Base-by-base conservation (phyloP, 108 stramenopile genomes). In the Aurantiochytrium sp. region DNA sequence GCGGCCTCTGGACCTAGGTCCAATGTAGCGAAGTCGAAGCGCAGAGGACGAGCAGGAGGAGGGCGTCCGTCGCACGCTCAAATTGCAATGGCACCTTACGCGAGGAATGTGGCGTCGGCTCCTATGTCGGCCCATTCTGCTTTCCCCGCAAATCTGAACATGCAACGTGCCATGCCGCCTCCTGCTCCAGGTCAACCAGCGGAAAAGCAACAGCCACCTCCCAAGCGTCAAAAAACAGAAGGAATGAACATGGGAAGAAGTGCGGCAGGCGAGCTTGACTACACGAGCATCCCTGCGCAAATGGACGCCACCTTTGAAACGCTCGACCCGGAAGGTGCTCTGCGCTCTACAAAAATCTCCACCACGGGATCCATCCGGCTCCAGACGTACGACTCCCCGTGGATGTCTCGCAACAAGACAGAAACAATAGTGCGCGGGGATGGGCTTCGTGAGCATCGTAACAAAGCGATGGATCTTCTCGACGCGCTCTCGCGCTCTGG, bases 381-480 rank as follows among this genome's bases (percentile, higher is more conserved):
- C 8, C 21, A 69, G 64, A 35, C 64, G 25, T 69, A 69, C 18
- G 64, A 69, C 64, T 69, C 64, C 0, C 64, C 64, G 25, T 69
- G 64, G 64, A 69, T 69, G 64, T 35, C 64, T 6, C 64, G 64
- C 5, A 95, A 95, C 95, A 88, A 72, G 14, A 19, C 87, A 5
- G 43, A 64, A 14, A 88, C 89, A 87, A 88, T n/a, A 59, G 58
- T 95, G 57, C 58, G 72, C 51, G n/a, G 60, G 18, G 91, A 91
- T 21, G 94, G 90, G n/a, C 59, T 91, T 12, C 90, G 92, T 28
- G 73, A 16, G 19, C 95, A 95, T 83, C 94, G 88, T 25, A 93
- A 94, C 88, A 95, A 95, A 64, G 97, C 97, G 14, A 94, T 96
- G 72, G 97, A 97, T 72, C 92, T 97, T 3, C 89, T 97, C 12